Percentiles rank a stretch among this genome's conserved stretches.
These are phyloP conservation scores for Claviceps pusilla DNA, from an alignment of 2,329 filamentous ascomycete species.

Conservation along the genomic window DNA sequence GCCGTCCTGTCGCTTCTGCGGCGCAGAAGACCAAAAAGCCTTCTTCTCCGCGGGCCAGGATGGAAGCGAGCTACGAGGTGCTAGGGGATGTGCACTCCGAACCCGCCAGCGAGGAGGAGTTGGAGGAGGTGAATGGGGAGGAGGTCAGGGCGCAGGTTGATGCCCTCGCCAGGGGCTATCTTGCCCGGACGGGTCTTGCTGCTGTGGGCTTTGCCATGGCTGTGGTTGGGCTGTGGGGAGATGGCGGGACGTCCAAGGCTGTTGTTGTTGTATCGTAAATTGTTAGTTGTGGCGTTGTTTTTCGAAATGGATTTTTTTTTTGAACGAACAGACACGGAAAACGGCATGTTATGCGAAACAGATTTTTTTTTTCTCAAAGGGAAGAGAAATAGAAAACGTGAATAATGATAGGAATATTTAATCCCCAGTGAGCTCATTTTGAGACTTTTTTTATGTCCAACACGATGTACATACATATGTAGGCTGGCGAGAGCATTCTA, in stretches of 20 bases:
- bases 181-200: constrained; percentile 37
- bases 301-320: background rate
- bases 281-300: background rate
- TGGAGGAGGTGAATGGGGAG: constrained; percentile 43
- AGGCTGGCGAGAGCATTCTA: too few relatives aligned
- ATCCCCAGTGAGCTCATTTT: too few relatives aligned
- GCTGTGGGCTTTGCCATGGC: constrained; percentile 45
- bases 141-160: constrained; percentile 44
- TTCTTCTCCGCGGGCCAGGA: constrained; percentile 24
- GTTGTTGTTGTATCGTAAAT: constrained; percentile 19
- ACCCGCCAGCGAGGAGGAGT: constrained; percentile 35
- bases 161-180: constrained; percentile 36
- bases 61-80: constrained; percentile 62
- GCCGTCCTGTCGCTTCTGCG: constrained; percentile 12
- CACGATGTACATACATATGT: too few relatives aligned
- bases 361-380: too few relatives aligned
- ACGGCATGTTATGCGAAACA: too few relatives aligned
- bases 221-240: constrained; percentile 52
- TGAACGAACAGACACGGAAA: too few relatives aligned
- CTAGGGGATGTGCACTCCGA: constrained; percentile 40
- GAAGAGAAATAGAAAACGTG: too few relatives aligned
- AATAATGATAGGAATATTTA: too few relatives aligned
- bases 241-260: constrained; percentile 34
- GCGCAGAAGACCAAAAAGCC: constrained; percentile 15
- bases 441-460: too few relatives aligned